These are phyloP conservation scores for Niveomyces coronatus DNA, from an alignment of 2,329 filamentous ascomycete species.

Conservation along the genomic window DNA sequence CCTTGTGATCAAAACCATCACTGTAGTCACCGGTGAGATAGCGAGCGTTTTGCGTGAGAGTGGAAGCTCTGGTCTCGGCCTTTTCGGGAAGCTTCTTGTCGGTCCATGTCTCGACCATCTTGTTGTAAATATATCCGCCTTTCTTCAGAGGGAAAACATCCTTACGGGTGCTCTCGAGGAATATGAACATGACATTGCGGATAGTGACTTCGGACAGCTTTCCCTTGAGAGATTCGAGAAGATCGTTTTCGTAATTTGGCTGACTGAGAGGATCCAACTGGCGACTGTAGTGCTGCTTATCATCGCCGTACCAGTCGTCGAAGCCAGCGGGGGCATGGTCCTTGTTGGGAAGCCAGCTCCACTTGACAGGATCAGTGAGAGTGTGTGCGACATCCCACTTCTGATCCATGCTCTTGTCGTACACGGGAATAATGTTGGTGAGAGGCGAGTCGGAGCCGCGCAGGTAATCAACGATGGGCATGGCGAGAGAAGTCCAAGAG, in stretches of 20 bases:
- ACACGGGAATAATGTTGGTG: conserved; percentile 15
- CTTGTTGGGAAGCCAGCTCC: conserved; percentile 17
- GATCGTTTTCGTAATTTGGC: conserved; percentile 26
- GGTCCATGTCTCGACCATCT: conserved; percentile 21
- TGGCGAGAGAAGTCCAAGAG: conserved; percentile 23
- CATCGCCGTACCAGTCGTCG: conserved; percentile 20
- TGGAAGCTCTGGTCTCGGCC: conserved; percentile 18
- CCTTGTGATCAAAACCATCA: conserved; percentile 21
- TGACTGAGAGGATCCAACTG: conserved; percentile 28
- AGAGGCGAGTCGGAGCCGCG: conserved; percentile 19
- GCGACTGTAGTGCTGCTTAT: conserved; percentile 23
- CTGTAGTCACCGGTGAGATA: conserved; percentile 27
- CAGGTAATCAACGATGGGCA: conserved; percentile 25
- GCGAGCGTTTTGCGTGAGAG: conserved; percentile 22
- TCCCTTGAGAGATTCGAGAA: conserved; percentile 19
- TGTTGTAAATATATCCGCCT: conserved; percentile 26
- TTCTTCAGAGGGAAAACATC: conserved; percentile 37
- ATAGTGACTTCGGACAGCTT: conserved; percentile 24
- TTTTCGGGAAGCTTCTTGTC: conserved; percentile 22
- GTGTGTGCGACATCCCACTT: conserved; percentile 18
- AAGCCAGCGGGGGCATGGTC: conserved; percentile 10
- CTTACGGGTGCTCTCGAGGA: conserved; percentile 33
- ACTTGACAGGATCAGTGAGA: conserved; percentile 12
- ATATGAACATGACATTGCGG: conserved; percentile 31
- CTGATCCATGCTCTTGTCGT: conserved; percentile 13